phyloP scores from a whole-genome alignment of 371 early-diverging fungal species.

The Polyrhizophydium stewartii region DNA sequence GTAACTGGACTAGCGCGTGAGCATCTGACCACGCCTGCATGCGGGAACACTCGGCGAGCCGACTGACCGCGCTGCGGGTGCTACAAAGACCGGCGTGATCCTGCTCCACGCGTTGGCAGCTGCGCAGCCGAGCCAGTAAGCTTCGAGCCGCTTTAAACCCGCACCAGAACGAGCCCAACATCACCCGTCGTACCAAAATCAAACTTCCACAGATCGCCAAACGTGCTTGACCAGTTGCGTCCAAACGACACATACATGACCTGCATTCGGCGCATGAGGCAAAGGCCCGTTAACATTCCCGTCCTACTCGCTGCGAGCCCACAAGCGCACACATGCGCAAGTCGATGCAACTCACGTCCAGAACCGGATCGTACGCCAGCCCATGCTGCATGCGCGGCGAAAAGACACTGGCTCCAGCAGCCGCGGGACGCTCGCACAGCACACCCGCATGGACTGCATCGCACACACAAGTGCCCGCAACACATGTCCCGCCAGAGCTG shows the following conservation, averaged over 20 bases:
- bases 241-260: conserved; percentile 4
- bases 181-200: too few relatives aligned
- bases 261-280: not conserved
- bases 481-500: not conserved
- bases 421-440: not conserved
- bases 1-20: not conserved
- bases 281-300: not conserved
- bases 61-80: too few relatives aligned
- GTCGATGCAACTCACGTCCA: not conserved
- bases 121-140: too few relatives aligned
- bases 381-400: not conserved
- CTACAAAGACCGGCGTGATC: too few relatives aligned
- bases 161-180: too few relatives aligned
- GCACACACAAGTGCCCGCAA: not conserved
- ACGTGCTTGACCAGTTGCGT: too few relatives aligned
- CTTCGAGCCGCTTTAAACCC: too few relatives aligned
- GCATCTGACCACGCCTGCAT: too few relatives aligned
- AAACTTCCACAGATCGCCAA: too few relatives aligned
- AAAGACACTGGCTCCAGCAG: not conserved
- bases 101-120: too few relatives aligned
- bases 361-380: not conserved
- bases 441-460: not conserved
- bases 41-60: too few relatives aligned
- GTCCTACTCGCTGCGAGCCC: not conserved
- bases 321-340: not conserved